Conservation (phyloP, 192 early-diverging fungal genomes). For the Oehlia diaphana region DNA sequence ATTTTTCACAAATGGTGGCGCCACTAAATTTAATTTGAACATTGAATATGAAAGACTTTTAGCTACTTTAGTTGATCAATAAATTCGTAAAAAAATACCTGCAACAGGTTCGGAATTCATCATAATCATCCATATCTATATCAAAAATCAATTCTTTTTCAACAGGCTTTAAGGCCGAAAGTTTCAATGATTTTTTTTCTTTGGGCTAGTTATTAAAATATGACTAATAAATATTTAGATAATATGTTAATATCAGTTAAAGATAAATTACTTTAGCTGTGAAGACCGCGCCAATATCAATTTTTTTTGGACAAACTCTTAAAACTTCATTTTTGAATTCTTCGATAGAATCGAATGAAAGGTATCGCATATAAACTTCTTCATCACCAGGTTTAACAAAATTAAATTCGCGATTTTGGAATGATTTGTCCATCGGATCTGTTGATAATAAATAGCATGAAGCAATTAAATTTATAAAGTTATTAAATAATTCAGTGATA, state of each 20-base stretch:
- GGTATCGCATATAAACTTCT: conserved; percentile 87
- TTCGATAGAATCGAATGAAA: conserved; percentile 72
- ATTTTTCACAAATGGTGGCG: conserved; percentile 82
- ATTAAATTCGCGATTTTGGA: conserved; percentile 89
- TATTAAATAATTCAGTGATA: background rate
- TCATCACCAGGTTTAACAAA: conserved; percentile 66
- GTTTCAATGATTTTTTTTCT: conserved; percentile 73
- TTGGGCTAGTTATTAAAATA: conserved; percentile 60
- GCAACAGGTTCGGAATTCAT: conserved; percentile 95
- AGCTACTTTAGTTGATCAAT: background rate
- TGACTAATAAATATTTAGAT: background rate
- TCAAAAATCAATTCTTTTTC: conserved; percentile 96
- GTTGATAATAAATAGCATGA: background rate
- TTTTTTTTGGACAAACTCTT: conserved; percentile 81
- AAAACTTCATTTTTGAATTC: conserved; percentile 77
- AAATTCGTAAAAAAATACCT: conserved; percentile 27
- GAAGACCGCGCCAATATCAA: conserved; percentile 98
- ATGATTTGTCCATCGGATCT: conserved; percentile 63
- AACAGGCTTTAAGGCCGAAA: conserved; percentile 72
- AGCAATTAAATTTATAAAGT: background rate
- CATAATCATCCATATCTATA: conserved; percentile 99
- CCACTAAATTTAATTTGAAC: conserved; percentile 46
- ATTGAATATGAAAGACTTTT: background rate
- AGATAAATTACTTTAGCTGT: conserved; percentile 56
- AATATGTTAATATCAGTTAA: background rate